These are phyloP conservation scores for Linnemannia hyalina DNA, from an alignment of 192 early-diverging fungal genomes.

Conservation along the genomic window DNA sequence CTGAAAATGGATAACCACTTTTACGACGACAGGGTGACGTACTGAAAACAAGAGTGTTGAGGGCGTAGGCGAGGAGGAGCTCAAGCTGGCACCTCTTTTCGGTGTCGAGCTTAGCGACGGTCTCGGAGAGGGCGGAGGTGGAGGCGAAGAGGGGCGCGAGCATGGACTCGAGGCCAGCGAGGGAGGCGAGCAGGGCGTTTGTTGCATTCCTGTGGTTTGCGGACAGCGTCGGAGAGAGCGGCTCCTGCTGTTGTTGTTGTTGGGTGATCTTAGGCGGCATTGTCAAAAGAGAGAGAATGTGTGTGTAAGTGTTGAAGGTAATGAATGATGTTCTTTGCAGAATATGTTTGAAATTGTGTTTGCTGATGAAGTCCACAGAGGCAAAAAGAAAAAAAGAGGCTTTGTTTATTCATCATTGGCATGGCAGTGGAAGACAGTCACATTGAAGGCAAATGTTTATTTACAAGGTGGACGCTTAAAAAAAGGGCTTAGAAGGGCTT, in stretches of 20 bases:
- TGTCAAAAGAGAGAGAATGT: background rate
- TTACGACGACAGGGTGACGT: background rate
- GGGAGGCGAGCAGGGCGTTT: constrained; percentile 26
- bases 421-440: too few species aligned
- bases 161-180: constrained; percentile 32
- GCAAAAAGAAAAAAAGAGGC: too few species aligned
- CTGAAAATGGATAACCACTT: background rate
- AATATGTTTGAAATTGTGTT: too few species aligned
- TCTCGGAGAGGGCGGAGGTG: constrained; percentile 50
- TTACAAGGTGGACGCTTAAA: too few species aligned
- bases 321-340: too few species aligned
- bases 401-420: too few species aligned
- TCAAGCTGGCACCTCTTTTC: constrained; percentile 69
- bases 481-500: constrained; percentile 13
- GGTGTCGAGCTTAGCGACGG: constrained; percentile 59
- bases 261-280: constrained; percentile 22
- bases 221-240: constrained; percentile 22
- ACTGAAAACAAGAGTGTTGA: constrained; percentile 65
- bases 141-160: constrained; percentile 37
- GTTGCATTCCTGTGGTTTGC: constrained; percentile 48
- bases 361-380: too few species aligned
- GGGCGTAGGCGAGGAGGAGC: constrained; percentile 66
- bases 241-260: background rate
- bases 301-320: too few species aligned
- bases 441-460: too few species aligned